Evolutionary conservation across 129 eudicot species (phyloP).

Genomic region (Calendula officinalis): DNA sequence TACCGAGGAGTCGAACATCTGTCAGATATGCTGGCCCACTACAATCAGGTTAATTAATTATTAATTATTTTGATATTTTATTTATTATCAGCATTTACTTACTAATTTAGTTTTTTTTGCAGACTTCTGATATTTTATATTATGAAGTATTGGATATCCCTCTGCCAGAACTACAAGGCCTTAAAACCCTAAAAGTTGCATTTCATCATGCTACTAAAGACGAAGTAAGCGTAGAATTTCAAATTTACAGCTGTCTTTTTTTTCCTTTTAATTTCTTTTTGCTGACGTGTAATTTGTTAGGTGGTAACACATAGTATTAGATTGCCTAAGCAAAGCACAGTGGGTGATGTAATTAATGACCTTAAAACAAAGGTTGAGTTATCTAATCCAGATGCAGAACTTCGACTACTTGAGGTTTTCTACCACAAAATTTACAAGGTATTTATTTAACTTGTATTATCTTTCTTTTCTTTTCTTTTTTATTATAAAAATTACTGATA

Average conservation of each 20-base stretch:
- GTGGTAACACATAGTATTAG: constrained; percentile 62
- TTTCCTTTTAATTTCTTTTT: background rate
- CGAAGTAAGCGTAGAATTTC: constrained; percentile 48
- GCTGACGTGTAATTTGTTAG: constrained; percentile 37
- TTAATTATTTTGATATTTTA: background rate
- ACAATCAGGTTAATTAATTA: constrained; percentile 58
- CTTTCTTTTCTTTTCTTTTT: background rate
- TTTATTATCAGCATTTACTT: background rate
- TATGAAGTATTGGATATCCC: constrained; percentile 89
- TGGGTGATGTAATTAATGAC: constrained; percentile 72
- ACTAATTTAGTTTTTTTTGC: constrained; percentile 17
- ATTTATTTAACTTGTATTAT: constrained; percentile 11
- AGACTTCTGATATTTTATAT: constrained; percentile 79
- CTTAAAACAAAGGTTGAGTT: constrained; percentile 82
- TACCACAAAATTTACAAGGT: constrained; percentile 88
- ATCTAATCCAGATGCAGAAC: constrained; percentile 75
- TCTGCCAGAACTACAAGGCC: constrained; percentile 77
- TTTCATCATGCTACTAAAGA: constrained; percentile 74
- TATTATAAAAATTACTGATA: background rate
- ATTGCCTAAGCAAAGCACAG: constrained; percentile 79
- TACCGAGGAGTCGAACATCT: constrained; percentile 69
- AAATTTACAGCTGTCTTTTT: background rate
- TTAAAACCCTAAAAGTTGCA: constrained; percentile 77
- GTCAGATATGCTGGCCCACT: constrained; percentile 74
- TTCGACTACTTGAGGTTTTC: constrained; percentile 81